A percentile compares a stretch with the other conserved stretches of the same genome.
These are phyloP conservation scores for Fistulinella staudtii DNA, from an alignment of 1,284 basidiomycete species.

Conservation along the genomic window DNA sequence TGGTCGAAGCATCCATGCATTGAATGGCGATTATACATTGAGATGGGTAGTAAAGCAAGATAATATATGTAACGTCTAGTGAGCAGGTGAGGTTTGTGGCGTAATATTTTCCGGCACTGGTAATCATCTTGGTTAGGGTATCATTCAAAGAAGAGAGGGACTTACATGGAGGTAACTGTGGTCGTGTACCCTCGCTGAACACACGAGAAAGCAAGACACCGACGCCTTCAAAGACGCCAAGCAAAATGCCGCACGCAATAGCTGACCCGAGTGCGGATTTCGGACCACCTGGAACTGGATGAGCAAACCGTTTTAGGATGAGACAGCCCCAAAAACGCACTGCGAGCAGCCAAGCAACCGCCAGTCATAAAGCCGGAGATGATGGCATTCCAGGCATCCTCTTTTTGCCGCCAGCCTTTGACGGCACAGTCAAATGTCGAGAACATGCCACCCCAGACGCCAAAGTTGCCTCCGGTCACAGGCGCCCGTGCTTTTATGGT, in stretches of 20 bases:
- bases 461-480: slow-evolving; percentile 97
- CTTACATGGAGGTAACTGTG: slow-evolving; percentile 49
- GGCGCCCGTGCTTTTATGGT: slow-evolving; percentile 98
- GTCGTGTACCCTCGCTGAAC: slow-evolving; percentile 79
- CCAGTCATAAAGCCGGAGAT: slow-evolving; percentile 98
- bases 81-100: slow-evolving; percentile 21
- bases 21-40: slow-evolving; percentile 39
- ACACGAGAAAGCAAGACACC: slow-evolving; percentile 83
- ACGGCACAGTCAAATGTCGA: slow-evolving; percentile 98
- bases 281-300: slow-evolving; percentile 70
- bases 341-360: slow-evolving; percentile 90
- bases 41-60: slow-evolving; percentile 31
- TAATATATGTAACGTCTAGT: slow-evolving; percentile 32
- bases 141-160: neutral
- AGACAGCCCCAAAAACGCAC: slow-evolving; percentile 50
- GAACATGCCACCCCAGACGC: slow-evolving; percentile 97
- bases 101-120: slow-evolving; percentile 33
- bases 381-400: slow-evolving; percentile 99
- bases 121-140: neutral
- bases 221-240: slow-evolving; percentile 96
- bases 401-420: slow-evolving; percentile 96
- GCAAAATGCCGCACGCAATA: slow-evolving; percentile 92
- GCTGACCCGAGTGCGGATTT: slow-evolving; percentile 87
- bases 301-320: slow-evolving; percentile 5
- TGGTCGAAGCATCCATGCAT: slow-evolving; percentile 29